Evolutionary conservation across 345 rosid genomes (phyloP), one percentile per base, ranked within the genome.

Genomic region (Salix viminalis): DNA sequence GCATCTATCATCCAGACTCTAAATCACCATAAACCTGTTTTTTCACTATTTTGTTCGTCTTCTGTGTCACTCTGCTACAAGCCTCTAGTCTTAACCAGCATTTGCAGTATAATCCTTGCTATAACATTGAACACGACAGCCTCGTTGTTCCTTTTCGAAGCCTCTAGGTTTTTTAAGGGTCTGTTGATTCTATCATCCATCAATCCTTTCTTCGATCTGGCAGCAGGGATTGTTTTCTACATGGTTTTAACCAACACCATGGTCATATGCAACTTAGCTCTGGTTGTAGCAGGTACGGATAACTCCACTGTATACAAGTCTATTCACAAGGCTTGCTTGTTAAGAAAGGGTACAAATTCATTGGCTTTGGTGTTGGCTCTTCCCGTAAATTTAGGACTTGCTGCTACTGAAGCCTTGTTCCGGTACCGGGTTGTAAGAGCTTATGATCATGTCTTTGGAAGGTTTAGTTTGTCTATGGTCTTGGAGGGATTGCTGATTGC

Each of bases 401-500:
- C 67, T 11, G 78, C 87, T 2, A 52, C 83, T 15, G 82, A 84
- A 32, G 85, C 82, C 39, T 67, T 83, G 77, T 84, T 81, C 74
- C 69, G 73, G 6, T 77, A 81, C 77, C 65, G 87, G 46, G 69
- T 78, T 12, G 16, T 52, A 4, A 70, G 86, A 75, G 65, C 68
- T 70, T 67, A 64, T 46, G 18, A 46, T 14, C 50, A 12, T 41
- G 6, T 72, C 34, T 18, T 34, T 19, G 72, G 81, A 71, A 67
- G 56, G 64, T 19, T 70, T 16, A 58, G 11, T 68, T 16, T 79
- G 65, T 56, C 69, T 13, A 13, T 83, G 69, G 73, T 74, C 65
- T 7, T 76, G 21, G 88, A 88, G 74, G 84, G 83, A 4, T 5
- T 82, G 42, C 67, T 86, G 67, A 70, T 88, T 66, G 65, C 84